phyloP scores from a whole-genome alignment of 768 basidiomycete genomes.

The Macrocybe gigantea region DNA sequence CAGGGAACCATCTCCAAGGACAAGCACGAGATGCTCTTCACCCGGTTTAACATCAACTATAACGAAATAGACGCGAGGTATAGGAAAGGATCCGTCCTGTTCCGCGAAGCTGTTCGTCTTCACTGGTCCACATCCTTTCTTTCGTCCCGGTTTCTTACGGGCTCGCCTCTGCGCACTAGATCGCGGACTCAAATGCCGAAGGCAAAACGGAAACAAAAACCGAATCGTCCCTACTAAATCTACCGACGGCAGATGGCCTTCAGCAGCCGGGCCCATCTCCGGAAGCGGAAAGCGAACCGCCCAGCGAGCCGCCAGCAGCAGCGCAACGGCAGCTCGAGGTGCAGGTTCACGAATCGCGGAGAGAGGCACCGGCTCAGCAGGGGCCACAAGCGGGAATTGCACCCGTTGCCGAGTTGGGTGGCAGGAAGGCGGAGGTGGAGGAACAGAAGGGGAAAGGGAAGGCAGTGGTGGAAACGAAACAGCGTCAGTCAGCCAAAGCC shows the following conservation, averaged over 20 bases:
- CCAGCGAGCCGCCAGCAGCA: too few species aligned
- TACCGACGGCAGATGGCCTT: too few species aligned
- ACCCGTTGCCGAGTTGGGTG: too few species aligned
- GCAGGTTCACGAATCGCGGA: too few species aligned
- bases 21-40: conserved; percentile 90
- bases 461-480: neutral
- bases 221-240: too few species aligned
- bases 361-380: too few species aligned
- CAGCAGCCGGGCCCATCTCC: too few species aligned
- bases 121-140: neutral
- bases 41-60: conserved; percentile 83
- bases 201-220: neutral
- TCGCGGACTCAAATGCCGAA: conserved; percentile 1
- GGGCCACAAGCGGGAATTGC: too few species aligned
- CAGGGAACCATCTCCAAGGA: conserved; percentile 86
- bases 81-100: conserved; percentile 80
- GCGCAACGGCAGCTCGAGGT: too few species aligned
- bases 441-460: too few species aligned
- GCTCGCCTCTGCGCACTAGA: neutral
- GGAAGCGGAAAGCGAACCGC: too few species aligned
- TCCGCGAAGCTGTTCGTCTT: conserved; percentile 52
- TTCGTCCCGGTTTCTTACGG: neutral
- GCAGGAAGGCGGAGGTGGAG: too few species aligned
- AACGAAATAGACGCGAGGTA: conserved; percentile 66
- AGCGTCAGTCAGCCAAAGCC: conserved; percentile 6